Conservation (phyloP, 768 basidiomycete species). For the Naematelia encephala region DNA sequence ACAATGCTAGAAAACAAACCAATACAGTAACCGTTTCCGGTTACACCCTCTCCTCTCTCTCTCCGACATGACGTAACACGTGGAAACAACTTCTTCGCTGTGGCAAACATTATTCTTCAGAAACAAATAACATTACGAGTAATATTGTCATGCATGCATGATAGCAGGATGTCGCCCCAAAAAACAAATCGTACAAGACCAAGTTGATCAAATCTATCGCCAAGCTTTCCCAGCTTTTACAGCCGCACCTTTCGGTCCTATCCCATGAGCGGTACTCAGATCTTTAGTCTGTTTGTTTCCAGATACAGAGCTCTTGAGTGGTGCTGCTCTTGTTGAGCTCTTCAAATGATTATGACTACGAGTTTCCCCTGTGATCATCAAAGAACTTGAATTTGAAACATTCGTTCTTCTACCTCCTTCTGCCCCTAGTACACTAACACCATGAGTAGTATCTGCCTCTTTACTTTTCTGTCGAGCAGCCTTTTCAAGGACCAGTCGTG, state of each 20-base stretch:
- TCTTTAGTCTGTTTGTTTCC: neutral
- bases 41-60: no score
- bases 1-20: neutral
- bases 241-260: neutral
- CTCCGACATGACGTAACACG: neutral
- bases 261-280: neutral
- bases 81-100: neutral
- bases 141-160: no score
- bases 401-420: slow-evolving; percentile 5
- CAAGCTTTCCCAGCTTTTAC: neutral
- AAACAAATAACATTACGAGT: no score
- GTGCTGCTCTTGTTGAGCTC: neutral
- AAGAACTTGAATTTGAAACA: no score
- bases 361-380: no score
- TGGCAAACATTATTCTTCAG: neutral
- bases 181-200: neutral
- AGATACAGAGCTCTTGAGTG: neutral
- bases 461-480: slow-evolving; percentile 27
- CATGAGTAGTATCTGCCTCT: slow-evolving; percentile 1
- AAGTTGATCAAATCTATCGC: neutral
- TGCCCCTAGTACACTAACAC: neutral
- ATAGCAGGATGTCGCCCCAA: neutral
- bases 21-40: neutral
- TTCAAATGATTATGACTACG: neutral
- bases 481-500: slow-evolving; percentile 42